Evolutionary conservation across 75 land plant genomes (phyloP).

Genomic region (Picea sitchensis): DNA sequence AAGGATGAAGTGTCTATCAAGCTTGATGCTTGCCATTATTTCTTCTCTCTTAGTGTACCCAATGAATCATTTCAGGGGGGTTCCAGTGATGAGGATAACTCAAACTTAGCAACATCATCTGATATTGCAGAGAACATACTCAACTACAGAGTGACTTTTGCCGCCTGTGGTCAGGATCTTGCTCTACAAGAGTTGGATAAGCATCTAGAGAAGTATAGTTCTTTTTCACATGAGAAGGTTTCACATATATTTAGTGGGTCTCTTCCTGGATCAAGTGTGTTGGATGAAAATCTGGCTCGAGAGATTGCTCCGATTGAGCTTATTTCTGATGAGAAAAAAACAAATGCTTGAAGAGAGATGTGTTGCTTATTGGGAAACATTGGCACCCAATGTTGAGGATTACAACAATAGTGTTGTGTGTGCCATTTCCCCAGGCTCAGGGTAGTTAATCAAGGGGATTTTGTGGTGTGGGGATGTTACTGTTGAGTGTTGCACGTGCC

Average conservation of each 20-base stretch:
- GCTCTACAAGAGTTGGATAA: slow-evolving; percentile 37
- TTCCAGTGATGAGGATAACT: no score
- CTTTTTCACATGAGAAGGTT: slow-evolving; percentile 51
- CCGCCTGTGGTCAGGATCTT: slow-evolving; percentile 32
- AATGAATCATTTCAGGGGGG: slow-evolving; percentile 3
- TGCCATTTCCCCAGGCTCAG: slow-evolving; percentile 65
- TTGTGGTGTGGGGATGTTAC: no score
- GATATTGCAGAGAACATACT: slow-evolving; percentile 17
- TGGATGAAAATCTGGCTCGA: slow-evolving; percentile 18
- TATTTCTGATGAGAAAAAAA: neutral
- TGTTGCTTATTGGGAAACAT: slow-evolving; percentile 66
- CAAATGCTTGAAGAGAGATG: slow-evolving; percentile 38
- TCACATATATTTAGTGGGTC: neutral
- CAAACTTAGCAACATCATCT: neutral
- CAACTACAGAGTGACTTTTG: slow-evolving; percentile 62
- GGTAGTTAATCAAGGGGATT: slow-evolving; percentile 65
- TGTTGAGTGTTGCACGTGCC: no score
- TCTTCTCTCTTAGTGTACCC: slow-evolving; percentile 71
- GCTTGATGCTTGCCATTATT: slow-evolving; percentile 79
- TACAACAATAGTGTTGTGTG: slow-evolving; percentile 50
- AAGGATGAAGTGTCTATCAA: slow-evolving; percentile 65
- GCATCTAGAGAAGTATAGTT: slow-evolving; percentile 37
- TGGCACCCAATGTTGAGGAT: slow-evolving; percentile 95
- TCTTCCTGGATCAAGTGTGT: no score
- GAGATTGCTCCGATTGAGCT: slow-evolving; percentile 26